phyloP scores from a whole-genome alignment of 2,329 filamentous ascomycete genomes.

The Cladophialophora exuberans region DNA sequence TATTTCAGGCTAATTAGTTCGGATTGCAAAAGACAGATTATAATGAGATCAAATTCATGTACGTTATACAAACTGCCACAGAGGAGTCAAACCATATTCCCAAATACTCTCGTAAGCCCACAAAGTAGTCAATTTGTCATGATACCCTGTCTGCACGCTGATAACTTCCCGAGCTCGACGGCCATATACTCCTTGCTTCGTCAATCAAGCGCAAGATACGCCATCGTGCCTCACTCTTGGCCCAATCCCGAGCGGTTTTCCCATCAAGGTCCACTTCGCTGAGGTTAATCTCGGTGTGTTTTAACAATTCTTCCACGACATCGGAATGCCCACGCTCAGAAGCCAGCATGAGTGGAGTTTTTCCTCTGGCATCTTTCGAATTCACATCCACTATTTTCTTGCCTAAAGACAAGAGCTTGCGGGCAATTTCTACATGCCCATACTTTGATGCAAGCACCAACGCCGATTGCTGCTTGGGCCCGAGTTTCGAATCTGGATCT shows the following conservation, averaged over 20 bases:
- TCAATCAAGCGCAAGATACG: no score
- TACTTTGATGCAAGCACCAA: background rate
- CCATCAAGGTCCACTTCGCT: background rate
- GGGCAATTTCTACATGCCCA: background rate
- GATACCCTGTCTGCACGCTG: no score
- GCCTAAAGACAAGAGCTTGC: background rate
- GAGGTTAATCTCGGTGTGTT: background rate
- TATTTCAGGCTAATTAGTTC: background rate
- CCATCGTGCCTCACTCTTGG: no score
- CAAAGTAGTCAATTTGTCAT: no score
- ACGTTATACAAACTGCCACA: no score
- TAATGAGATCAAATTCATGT: background rate
- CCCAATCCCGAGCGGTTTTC: background rate
- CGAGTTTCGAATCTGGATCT: background rate
- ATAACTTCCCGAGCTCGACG: no score
- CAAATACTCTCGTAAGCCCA: no score
- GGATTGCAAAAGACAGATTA: background rate
- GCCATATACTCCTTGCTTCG: no score
- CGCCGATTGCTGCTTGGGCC: background rate
- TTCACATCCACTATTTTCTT: background rate
- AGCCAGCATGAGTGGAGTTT: background rate
- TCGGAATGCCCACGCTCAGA: background rate
- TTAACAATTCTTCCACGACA: background rate
- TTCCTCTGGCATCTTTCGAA: background rate
- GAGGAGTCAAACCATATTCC: no score